Evolutionary conservation across 2,329 filamentous ascomycete species (phyloP).

Genomic region (Xylogone sp.): DNA sequence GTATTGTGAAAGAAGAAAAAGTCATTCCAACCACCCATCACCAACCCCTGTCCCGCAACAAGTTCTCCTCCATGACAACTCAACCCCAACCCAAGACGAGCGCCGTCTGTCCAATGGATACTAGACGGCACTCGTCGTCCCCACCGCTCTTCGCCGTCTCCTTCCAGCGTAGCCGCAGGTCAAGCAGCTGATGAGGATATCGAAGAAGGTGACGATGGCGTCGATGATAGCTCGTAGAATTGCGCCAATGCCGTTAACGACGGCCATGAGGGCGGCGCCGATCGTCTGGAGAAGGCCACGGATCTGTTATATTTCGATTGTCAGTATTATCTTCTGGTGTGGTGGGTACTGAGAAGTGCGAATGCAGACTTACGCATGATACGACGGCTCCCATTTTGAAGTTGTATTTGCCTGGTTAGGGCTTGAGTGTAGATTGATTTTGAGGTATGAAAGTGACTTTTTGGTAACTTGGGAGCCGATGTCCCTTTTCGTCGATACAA

Average conservation of each 20-base stretch:
- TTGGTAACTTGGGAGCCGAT: no score
- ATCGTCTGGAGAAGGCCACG: conserved; percentile 27
- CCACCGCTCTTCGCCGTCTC: conserved; percentile 10
- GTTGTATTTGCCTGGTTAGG: no score
- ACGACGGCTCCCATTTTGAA: conserved; percentile 32
- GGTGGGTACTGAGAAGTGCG: no score
- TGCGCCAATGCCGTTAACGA: conserved; percentile 50
- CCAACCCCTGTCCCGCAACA: not conserved
- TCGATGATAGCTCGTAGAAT: conserved; percentile 28
- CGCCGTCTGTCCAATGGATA: not conserved
- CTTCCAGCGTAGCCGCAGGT: conserved; percentile 26
- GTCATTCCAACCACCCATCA: not conserved
- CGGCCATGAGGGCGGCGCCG: conserved; percentile 36
- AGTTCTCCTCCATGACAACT: not conserved
- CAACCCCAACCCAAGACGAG: no score
- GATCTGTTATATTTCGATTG: no score
- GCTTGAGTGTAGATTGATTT: no score
- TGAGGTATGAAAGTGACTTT: no score
- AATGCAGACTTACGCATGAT: conserved; percentile 32
- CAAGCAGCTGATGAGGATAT: not conserved
- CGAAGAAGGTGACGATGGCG: conserved; percentile 1
- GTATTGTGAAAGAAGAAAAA: not conserved
- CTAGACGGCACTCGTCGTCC: not conserved
- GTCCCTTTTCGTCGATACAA: no score
- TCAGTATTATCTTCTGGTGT: no score